phyloP scores from a whole-genome alignment of 2,329 filamentous ascomycete genomes.

The Alternaria postmessia region DNA sequence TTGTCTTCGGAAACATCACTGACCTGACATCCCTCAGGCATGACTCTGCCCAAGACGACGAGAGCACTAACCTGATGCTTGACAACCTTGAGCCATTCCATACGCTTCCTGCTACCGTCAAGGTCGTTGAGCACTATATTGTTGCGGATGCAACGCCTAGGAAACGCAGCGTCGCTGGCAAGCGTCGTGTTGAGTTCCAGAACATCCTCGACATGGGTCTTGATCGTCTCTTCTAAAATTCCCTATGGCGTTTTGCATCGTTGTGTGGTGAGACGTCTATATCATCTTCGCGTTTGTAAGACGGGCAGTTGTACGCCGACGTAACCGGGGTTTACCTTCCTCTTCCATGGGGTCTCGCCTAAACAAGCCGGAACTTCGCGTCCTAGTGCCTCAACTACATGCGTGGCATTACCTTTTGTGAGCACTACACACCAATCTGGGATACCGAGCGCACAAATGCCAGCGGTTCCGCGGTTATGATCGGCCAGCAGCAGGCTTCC shows the following conservation, averaged over 20 bases:
- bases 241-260: not conserved
- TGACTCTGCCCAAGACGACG: conserved; percentile 39
- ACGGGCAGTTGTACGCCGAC: not conserved
- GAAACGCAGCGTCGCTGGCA: conserved; percentile 35
- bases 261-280: not conserved
- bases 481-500: not conserved
- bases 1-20: not conserved
- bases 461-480: not conserved
- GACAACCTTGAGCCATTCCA: conserved; percentile 37
- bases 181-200: conserved; percentile 42
- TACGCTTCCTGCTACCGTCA: conserved; percentile 27
- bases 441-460: not conserved
- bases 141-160: conserved; percentile 32
- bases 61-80: conserved; percentile 28
- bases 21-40: conserved; percentile 20
- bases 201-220: conserved; percentile 32
- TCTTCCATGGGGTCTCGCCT: not conserved
- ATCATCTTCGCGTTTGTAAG: not conserved
- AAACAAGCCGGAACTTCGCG: not conserved
- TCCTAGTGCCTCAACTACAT: not conserved
- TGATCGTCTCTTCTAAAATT: conserved; percentile 22
- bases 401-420: not conserved
- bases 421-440: not conserved
- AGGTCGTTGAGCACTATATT: conserved; percentile 41
- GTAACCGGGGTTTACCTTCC: not conserved